Evolutionary conservation across 805 yeast genomes (phyloP).

Genomic region (Lipomyces yamadae): DNA sequence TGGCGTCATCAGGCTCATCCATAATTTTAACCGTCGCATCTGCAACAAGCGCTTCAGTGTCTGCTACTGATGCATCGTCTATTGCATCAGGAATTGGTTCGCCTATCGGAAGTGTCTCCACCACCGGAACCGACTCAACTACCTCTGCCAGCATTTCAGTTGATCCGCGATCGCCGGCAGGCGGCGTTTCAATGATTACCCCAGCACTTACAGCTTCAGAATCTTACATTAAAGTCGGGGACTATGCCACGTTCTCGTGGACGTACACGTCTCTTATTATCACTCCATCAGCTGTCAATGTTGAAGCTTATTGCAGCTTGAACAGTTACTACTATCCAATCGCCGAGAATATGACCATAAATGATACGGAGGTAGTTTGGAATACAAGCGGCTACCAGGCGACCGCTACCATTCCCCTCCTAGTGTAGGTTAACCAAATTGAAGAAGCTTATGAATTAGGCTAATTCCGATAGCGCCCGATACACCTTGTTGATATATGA

Average conservation of each 20-base stretch:
- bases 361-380: conserved; percentile 46
- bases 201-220: conserved; percentile 45
- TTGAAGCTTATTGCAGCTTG: conserved; percentile 48
- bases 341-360: conserved; percentile 44
- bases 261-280: conserved; percentile 46
- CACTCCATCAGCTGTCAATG: conserved; percentile 48
- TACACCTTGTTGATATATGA: conserved; percentile 49
- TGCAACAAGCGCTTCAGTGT: background rate
- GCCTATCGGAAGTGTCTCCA: background rate
- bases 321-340: conserved; percentile 48
- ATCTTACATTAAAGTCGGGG: conserved; percentile 49
- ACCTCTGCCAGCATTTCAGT: conserved; percentile 43
- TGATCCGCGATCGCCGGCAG: conserved; percentile 46
- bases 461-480: conserved; percentile 42
- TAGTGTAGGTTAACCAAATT: conserved; percentile 23
- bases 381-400: conserved; percentile 45
- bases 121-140: conserved; percentile 7
- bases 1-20: conserved; percentile 1
- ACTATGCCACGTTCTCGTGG: conserved; percentile 50
- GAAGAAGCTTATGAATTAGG: background rate
- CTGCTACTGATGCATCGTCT: background rate
- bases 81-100: background rate
- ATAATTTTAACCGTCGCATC: conserved; percentile 5
- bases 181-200: conserved; percentile 45
- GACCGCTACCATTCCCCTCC: conserved; percentile 30